phyloP scores from a whole-genome alignment of 176 grass and related monocot species.

The Eragrostis nindensis region DNA sequence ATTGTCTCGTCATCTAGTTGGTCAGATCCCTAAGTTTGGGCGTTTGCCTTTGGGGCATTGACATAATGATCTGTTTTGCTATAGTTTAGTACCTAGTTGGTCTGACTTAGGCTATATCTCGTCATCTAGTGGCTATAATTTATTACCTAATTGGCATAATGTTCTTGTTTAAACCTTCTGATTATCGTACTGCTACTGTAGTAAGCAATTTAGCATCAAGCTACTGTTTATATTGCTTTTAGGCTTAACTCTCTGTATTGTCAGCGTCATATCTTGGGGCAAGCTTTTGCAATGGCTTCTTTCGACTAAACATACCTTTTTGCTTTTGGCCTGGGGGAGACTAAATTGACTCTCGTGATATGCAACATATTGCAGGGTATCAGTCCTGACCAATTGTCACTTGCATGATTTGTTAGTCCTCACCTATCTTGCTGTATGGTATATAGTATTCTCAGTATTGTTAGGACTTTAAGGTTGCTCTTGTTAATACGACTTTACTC shows the following conservation, averaged over 20 bases:
- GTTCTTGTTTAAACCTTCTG: slow-evolving; percentile 12
- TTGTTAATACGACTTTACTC: not conserved
- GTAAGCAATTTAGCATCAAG: not conserved
- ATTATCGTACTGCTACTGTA: not conserved
- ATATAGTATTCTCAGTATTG: not conserved
- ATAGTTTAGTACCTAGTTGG: slow-evolving; percentile 35
- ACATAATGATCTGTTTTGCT: slow-evolving; percentile 24
- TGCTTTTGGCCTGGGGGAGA: no score
- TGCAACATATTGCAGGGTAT: no score
- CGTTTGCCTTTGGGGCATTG: slow-evolving; percentile 20
- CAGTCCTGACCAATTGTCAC: no score
- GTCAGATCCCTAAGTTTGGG: slow-evolving; percentile 6
- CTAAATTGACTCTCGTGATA: no score
- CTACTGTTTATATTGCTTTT: slow-evolving; percentile 9
- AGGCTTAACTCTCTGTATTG: no score
- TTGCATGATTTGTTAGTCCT: slow-evolving; percentile 8
- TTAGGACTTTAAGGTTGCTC: not conserved
- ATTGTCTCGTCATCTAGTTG: slow-evolving; percentile 11
- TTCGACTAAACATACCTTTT: no score
- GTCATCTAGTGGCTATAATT: not conserved
- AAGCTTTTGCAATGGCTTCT: no score
- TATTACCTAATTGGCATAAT: no score
- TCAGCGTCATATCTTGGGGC: no score
- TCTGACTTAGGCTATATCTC: slow-evolving; percentile 20
- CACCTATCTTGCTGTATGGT: not conserved